A percentile compares a stretch with the other conserved stretches of the same genome.
Evolutionary conservation across 164 flowering plant species (phyloP).

Genomic region (Sextonia rubra): DNA sequence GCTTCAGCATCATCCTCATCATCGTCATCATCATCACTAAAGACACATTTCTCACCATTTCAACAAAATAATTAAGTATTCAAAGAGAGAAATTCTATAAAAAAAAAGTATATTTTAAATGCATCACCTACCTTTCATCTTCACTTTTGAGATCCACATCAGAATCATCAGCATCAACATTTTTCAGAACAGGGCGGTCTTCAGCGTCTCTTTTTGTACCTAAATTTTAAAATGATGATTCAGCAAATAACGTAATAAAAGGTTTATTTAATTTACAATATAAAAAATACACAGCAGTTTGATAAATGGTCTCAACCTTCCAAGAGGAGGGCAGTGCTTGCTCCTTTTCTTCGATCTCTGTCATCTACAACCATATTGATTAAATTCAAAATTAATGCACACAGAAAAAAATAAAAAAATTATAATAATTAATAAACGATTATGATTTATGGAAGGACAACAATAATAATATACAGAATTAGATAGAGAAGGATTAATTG

Average conservation of each 20-base stretch:
- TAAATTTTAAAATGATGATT: slow-evolving; percentile 17
- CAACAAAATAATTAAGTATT: background rate
- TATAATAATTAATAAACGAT: background rate
- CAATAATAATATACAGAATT: too few relatives aligned
- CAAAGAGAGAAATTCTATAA: background rate
- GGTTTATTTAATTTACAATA: background rate
- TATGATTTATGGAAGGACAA: too few relatives aligned
- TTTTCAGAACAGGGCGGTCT: slow-evolving; percentile 75
- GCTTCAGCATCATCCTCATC: slow-evolving; percentile 93
- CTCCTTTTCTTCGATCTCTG: slow-evolving; percentile 77
- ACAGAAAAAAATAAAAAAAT: background rate
- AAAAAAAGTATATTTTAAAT: background rate
- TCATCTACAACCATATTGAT: slow-evolving; percentile 58
- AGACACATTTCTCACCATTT: background rate
- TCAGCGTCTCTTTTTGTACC: slow-evolving; percentile 78
- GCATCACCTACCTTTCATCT: slow-evolving; percentile 54
- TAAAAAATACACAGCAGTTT: background rate
- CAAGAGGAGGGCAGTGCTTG: slow-evolving; percentile 40
- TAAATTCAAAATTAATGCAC: slow-evolving; percentile 5
- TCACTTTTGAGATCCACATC: slow-evolving; percentile 78
- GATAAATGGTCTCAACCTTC: slow-evolving; percentile 52
- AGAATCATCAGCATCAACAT: slow-evolving; percentile 93
- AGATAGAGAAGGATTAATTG: too few relatives aligned
- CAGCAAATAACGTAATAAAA: background rate
- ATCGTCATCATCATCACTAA: slow-evolving; percentile 52